These are phyloP conservation scores for Passalora sequoiae DNA, from an alignment of 2,329 filamentous ascomycete species.

Conservation along the genomic window DNA sequence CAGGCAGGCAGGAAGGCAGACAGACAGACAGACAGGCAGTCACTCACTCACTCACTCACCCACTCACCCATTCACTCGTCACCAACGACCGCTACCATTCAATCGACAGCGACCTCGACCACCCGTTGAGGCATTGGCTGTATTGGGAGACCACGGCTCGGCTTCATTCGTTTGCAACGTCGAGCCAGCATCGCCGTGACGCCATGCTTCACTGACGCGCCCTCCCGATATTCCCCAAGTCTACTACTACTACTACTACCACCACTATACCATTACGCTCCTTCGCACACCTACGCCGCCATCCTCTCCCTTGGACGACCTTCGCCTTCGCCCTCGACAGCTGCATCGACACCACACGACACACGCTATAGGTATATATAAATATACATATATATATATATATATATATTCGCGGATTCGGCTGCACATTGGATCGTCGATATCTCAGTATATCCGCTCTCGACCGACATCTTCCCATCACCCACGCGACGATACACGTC, in stretches of 20 bases:
- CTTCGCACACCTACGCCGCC: constrained; percentile 1
- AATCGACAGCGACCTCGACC: not conserved
- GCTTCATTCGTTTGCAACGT: constrained; percentile 6
- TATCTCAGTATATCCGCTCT: constrained; percentile 8
- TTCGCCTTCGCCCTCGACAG: not conserved
- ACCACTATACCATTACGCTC: constrained; percentile 3
- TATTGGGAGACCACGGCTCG: constrained; percentile 2
- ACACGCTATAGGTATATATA: too few species aligned
- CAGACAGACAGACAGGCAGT: too few species aligned
- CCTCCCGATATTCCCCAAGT: too few species aligned
- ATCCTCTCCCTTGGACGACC: constrained; percentile 4
- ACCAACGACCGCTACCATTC: too few species aligned
- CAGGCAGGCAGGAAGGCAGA: too few species aligned
- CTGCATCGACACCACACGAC: not conserved
- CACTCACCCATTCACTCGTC: too few species aligned
- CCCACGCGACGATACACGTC: too few species aligned
- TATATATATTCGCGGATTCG: not conserved
- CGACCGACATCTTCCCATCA: constrained; percentile 4
- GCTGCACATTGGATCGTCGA: not conserved
- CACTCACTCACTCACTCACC: not conserved
- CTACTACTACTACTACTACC: constrained; percentile 1
- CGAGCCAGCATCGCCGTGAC: constrained; percentile 1
- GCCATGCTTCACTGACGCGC: constrained; percentile 4
- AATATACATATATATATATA: too few species aligned
- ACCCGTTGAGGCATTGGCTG: constrained; percentile 1